Percentiles rank a stretch among this genome's conserved stretches.
These are phyloP conservation scores for Pontederia crassipes DNA, from an alignment of 176 grass and related monocot genomes.

Conservation along the genomic window DNA sequence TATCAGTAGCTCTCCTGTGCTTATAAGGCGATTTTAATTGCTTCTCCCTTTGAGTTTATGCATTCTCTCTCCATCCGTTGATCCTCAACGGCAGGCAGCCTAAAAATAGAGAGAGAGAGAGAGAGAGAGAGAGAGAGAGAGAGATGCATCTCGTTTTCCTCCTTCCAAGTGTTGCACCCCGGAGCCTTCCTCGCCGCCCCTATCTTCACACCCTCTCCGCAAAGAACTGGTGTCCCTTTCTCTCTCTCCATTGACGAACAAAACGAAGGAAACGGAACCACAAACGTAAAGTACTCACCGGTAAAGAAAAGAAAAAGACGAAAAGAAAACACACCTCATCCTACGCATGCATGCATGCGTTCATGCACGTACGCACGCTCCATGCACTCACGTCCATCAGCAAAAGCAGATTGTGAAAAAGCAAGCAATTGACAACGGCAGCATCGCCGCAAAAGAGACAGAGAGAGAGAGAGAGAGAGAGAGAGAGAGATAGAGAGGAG, in stretches of 20 bases:
- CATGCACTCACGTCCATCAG: too few species aligned
- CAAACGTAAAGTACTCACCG: background rate
- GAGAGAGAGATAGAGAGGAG: background rate
- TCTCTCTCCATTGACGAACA: background rate
- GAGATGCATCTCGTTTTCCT: background rate
- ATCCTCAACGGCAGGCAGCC: too few species aligned
- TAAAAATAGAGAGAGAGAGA: too few species aligned
- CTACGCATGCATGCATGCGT: too few species aligned
- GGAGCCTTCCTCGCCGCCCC: background rate
- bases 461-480: background rate
- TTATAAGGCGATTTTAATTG: too few species aligned
- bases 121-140: too few species aligned
- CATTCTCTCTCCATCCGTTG: too few species aligned
- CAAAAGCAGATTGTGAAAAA: background rate
- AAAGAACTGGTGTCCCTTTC: background rate
- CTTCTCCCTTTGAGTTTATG: too few species aligned
- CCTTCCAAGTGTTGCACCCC: constrained; percentile 13
- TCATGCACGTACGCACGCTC: too few species aligned
- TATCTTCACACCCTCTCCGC: constrained; percentile 17
- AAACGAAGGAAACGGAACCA: background rate
- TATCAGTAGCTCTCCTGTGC: too few species aligned
- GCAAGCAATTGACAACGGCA: background rate
- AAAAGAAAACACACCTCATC: too few species aligned
- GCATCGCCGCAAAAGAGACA: background rate
- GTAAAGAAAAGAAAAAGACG: too few species aligned